These are phyloP conservation scores for Colletotrichum sp. DNA, from an alignment of 2,329 filamentous ascomycete genomes.

Conservation along the genomic window DNA sequence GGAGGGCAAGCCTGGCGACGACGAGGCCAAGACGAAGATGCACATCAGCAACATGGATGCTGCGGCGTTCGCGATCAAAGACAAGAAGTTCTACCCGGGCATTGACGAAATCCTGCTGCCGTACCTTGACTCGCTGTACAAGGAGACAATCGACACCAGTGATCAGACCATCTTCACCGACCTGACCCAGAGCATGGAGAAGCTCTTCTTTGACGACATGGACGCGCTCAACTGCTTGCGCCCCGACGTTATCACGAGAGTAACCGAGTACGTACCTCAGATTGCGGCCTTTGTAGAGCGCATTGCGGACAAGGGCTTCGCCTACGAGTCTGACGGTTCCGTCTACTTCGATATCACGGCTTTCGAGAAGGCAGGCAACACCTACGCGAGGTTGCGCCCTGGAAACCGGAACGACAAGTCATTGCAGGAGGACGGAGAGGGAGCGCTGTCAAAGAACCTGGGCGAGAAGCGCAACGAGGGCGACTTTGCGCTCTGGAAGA, in stretches of 20 bases:
- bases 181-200: constrained; percentile 84
- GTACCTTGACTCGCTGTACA: constrained; percentile 77
- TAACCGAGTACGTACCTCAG: constrained; percentile 90
- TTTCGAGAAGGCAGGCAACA: constrained; percentile 84
- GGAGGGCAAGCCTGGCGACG: constrained; percentile 71
- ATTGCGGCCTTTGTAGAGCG: constrained; percentile 86
- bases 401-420: constrained; percentile 85
- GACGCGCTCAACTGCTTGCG: constrained; percentile 81
- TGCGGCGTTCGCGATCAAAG: constrained; percentile 54
- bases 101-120: constrained; percentile 76
- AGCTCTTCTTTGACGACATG: constrained; percentile 90
- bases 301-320: constrained; percentile 85
- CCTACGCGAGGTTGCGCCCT: constrained; percentile 84
- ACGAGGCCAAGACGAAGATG: constrained; percentile 90
- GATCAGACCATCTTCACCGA: constrained; percentile 82
- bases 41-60: constrained; percentile 71
- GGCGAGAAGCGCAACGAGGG: constrained; percentile 75
- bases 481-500: constrained; percentile 95
- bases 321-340: constrained; percentile 81
- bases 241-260: constrained; percentile 82
- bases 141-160: constrained; percentile 64
- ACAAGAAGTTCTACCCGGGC: constrained; percentile 57
- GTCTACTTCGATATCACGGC: constrained; percentile 93
- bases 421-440: constrained; percentile 88
- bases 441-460: constrained; percentile 70